A percentile compares a stretch with the other conserved stretches of the same genome.
These are phyloP conservation scores for Globisporangium megalacanthum DNA, from an alignment of 352 stramenopile species.

Conservation along the genomic window DNA sequence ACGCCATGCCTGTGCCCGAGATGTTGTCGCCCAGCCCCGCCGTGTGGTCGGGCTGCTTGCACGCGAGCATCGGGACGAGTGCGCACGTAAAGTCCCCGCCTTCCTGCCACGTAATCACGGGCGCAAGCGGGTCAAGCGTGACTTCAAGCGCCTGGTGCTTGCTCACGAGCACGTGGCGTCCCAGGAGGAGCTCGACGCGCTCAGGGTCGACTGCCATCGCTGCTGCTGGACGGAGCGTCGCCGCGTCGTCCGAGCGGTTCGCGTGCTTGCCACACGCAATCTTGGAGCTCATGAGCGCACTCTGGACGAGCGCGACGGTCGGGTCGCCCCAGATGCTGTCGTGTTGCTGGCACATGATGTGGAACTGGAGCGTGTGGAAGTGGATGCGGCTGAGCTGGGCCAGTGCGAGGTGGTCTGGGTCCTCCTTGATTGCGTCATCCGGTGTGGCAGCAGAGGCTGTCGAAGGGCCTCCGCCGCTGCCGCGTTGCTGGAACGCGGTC, in stretches of 20 bases:
- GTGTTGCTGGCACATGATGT: constrained; percentile 76
- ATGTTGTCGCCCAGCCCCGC: constrained; percentile 84
- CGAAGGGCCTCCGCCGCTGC: too few relatives aligned
- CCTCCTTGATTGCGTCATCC: neutral
- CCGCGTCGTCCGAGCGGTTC: constrained; percentile 8
- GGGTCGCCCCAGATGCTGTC: constrained; percentile 63
- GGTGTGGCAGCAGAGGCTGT: too few relatives aligned
- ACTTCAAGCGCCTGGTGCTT: constrained; percentile 46
- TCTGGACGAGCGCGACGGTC: constrained; percentile 64
- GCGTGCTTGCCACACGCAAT: constrained; percentile 56
- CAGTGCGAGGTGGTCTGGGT: constrained; percentile 26
- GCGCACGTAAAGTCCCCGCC: constrained; percentile 63
- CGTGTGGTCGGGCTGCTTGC: constrained; percentile 77
- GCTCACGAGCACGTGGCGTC: constrained; percentile 49
- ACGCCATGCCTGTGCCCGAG: constrained; percentile 76
- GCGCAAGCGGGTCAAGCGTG: constrained; percentile 60
- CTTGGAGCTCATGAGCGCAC: constrained; percentile 78
- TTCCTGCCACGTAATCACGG: constrained; percentile 63
- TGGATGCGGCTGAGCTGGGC: constrained; percentile 72
- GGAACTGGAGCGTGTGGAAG: constrained; percentile 85
- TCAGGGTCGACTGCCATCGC: constrained; percentile 71
- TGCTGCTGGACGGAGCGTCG: constrained; percentile 43
- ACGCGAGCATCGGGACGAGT: constrained; percentile 76
- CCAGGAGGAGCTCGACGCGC: constrained; percentile 63
- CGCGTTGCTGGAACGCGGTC: constrained; percentile 24